Evolutionary conservation across 2,329 filamentous ascomycete species (phyloP).

Genomic region (Ascochyta fabae): DNA sequence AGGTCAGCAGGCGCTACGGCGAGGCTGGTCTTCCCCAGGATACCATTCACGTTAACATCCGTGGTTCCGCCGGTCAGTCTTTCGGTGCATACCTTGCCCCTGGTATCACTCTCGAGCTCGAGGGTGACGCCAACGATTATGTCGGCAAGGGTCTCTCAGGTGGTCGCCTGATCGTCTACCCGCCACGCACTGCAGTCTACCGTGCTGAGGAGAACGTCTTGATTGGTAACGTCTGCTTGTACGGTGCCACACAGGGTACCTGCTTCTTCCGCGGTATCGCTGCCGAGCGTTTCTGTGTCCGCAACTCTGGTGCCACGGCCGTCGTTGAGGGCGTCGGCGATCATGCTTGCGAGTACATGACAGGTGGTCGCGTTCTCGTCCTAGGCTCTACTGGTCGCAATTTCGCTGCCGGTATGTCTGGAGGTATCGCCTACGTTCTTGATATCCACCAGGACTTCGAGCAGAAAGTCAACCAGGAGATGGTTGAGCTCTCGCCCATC

Average conservation of each 20-base stretch:
- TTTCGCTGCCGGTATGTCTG: constrained; percentile 98
- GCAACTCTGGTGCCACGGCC: constrained; percentile 95
- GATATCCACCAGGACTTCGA: constrained; percentile 90
- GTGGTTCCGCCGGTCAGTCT: constrained; percentile 94
- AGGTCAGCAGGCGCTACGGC: constrained; percentile 90
- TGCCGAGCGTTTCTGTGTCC: constrained; percentile 93
- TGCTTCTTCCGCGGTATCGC: constrained; percentile 98
- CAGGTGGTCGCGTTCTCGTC: constrained; percentile 86
- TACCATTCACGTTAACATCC: constrained; percentile 94
- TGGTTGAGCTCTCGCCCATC: constrained; percentile 88
- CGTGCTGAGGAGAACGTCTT: constrained; percentile 96
- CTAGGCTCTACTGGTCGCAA: constrained; percentile 91
- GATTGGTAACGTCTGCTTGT: constrained; percentile 92
- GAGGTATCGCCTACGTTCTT: constrained; percentile 93
- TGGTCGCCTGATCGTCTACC: constrained; percentile 91
- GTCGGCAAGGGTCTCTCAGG: constrained; percentile 95
- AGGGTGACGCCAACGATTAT: constrained; percentile 96
- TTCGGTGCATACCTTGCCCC: constrained; percentile 94
- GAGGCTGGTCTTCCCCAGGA: constrained; percentile 88
- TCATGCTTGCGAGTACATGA: constrained; percentile 99
- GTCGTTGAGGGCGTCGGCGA: constrained; percentile 96
- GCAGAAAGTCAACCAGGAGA: constrained; percentile 94
- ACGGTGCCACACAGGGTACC: constrained; percentile 87
- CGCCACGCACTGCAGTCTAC: constrained; percentile 86
- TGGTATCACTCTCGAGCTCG: constrained; percentile 91